These are phyloP conservation scores for Chrysophaeum taylorii DNA, from an alignment of 352 stramenopile genomes.

Conservation along the genomic window DNA sequence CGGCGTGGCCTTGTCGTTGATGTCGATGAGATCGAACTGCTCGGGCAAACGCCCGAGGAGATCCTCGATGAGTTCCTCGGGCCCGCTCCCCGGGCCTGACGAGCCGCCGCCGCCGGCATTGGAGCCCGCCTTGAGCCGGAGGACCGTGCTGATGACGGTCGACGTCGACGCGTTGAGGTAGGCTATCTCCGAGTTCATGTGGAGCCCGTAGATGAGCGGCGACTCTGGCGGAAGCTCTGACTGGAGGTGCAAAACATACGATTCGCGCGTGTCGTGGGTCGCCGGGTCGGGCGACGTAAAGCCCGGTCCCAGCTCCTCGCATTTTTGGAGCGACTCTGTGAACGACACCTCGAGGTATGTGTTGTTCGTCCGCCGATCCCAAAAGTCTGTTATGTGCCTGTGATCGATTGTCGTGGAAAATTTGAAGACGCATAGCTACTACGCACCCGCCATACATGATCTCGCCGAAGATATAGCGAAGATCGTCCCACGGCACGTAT, in stretches of 20 bases:
- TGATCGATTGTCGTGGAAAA: too few relatives aligned
- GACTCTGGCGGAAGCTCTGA: constrained; percentile 61
- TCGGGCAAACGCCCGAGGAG: constrained; percentile 55
- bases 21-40: constrained; percentile 70
- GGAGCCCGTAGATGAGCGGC: constrained; percentile 63
- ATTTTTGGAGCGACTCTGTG: constrained; percentile 60
- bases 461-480: constrained; percentile 85
- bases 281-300: constrained; percentile 18
- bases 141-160: constrained; percentile 16
- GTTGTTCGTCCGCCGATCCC: constrained; percentile 83
- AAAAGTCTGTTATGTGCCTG: constrained; percentile 77
- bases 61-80: constrained; percentile 16
- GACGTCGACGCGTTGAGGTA: constrained; percentile 23
- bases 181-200: constrained; percentile 84
- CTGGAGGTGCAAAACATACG: constrained; percentile 52
- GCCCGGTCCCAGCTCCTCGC: constrained; percentile 37
- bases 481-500: constrained; percentile 74
- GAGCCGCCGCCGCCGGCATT: constrained; percentile 32
- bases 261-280: constrained; percentile 39
- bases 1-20: constrained; percentile 62
- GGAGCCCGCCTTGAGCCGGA: constrained; percentile 20
- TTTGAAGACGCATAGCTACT: too few relatives aligned
- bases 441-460: constrained; percentile 86
- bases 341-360: constrained; percentile 85
- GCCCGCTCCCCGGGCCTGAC: constrained; percentile 1